Evolutionary conservation across 2,329 filamentous ascomycete species (phyloP).

Genomic region (Claviceps pusilla): DNA sequence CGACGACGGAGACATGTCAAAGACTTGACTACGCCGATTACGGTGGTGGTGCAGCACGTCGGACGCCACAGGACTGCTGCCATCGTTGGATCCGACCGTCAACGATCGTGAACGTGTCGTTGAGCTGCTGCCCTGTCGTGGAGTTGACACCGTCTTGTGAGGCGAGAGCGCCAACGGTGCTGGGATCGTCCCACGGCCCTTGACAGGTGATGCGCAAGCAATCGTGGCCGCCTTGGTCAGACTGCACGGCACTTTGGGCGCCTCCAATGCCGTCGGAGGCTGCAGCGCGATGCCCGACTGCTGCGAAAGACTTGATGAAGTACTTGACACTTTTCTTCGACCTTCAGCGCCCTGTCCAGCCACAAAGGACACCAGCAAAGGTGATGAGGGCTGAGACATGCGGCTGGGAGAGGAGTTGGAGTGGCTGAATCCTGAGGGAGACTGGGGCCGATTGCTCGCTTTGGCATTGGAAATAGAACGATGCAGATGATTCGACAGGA

Average conservation of each 20-base stretch:
- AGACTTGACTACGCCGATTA: conserved; percentile 84
- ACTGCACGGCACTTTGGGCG: conserved; percentile 45
- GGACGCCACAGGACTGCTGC: conserved; percentile 60
- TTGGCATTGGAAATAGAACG: conserved; percentile 73
- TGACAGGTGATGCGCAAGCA: conserved; percentile 40
- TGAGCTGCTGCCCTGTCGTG: conserved; percentile 44
- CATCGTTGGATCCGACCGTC: conserved; percentile 88
- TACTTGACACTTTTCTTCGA: conserved; percentile 82
- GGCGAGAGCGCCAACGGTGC: conserved; percentile 42
- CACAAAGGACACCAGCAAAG: conserved; percentile 91
- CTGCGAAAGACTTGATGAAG: conserved; percentile 69
- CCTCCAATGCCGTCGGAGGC: conserved; percentile 56
- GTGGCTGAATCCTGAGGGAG: conserved; percentile 67
- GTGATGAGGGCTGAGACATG: conserved; percentile 52
- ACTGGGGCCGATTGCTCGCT: conserved; percentile 61
- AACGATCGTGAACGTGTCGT: conserved; percentile 68
- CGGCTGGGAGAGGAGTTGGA: conserved; percentile 77
- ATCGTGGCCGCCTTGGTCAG: conserved; percentile 46
- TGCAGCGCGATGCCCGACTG: conserved; percentile 53
- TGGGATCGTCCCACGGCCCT: conserved; percentile 35
- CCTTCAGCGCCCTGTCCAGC: conserved; percentile 64
- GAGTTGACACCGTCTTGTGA: conserved; percentile 46
- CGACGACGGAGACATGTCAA: conserved; percentile 92
- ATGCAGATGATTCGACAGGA: conserved; percentile 66
- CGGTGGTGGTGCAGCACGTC: conserved; percentile 63